A percentile compares a stretch with the other conserved stretches of the same genome.
These are phyloP conservation scores for Rutidosis leptorrhynchoides DNA, from an alignment of 129 eudicot species.

Conservation along the genomic window DNA sequence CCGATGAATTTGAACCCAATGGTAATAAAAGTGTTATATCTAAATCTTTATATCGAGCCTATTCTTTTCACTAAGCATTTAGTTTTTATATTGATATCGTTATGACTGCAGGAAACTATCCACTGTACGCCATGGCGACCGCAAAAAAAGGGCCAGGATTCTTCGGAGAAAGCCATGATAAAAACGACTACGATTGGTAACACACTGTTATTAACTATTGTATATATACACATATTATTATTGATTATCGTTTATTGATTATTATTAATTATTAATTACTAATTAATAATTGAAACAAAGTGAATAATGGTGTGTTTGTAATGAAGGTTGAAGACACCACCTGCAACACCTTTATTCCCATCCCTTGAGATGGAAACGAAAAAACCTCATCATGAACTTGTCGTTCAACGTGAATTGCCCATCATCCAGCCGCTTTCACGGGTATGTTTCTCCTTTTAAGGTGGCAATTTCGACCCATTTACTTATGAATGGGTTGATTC, in stretches of 20 bases:
- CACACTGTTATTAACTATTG: neutral
- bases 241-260: too few species aligned
- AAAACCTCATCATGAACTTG: slow-evolving; percentile 46
- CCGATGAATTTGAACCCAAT: slow-evolving; percentile 69
- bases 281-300: too few species aligned
- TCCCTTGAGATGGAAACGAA: slow-evolving; percentile 74
- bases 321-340: slow-evolving; percentile 79
- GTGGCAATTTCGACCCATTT: neutral
- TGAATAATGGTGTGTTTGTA: neutral
- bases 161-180: slow-evolving; percentile 50
- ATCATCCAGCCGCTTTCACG: slow-evolving; percentile 66
- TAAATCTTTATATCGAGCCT: neutral
- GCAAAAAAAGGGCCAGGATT: slow-evolving; percentile 53
- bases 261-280: too few species aligned
- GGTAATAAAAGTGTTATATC: slow-evolving; percentile 38
- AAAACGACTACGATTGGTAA: slow-evolving; percentile 78
- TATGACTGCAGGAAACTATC: slow-evolving; percentile 49
- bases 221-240: too few species aligned
- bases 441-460: slow-evolving; percentile 26
- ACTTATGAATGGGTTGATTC: neutral
- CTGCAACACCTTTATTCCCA: slow-evolving; percentile 80
- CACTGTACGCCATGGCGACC: slow-evolving; percentile 51
- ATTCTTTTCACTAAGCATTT: neutral
- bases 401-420: slow-evolving; percentile 67
- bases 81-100: slow-evolving; percentile 4